Percentiles rank a stretch among this genome's conserved stretches.
These are phyloP conservation scores for Metschnikowia drakensbergensis DNA, from an alignment of 805 yeast genomes.

Conservation along the genomic window DNA sequence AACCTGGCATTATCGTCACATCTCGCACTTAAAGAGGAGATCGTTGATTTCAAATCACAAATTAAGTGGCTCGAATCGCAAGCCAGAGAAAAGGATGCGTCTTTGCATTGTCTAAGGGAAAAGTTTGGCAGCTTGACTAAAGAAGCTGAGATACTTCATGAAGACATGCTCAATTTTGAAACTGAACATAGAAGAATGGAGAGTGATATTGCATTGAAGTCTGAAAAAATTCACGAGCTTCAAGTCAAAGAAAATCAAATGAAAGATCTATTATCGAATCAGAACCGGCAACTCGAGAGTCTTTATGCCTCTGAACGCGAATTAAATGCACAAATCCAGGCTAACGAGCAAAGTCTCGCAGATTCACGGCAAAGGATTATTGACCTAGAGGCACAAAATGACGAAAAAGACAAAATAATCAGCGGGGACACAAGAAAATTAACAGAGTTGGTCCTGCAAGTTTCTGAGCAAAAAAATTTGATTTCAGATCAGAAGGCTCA, in stretches of 20 bases:
- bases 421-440: conserved; percentile 29
- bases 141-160: conserved; percentile 16
- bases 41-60: not conserved
- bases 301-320: not conserved
- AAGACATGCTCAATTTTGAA: conserved; percentile 17
- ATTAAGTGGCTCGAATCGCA: conserved; percentile 13
- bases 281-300: not conserved
- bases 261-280: conserved; percentile 3
- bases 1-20: not conserved
- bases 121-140: conserved; percentile 13
- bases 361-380: conserved; percentile 19
- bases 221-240: conserved; percentile 1
- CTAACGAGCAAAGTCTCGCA: conserved; percentile 4
- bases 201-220: conserved; percentile 6
- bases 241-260: conserved; percentile 8
- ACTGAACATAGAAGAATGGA: conserved; percentile 14
- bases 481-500: conserved; percentile 9
- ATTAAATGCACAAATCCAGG: conserved; percentile 7
- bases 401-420: conserved; percentile 30
- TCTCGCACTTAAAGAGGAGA: not conserved
- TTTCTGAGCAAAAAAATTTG: conserved; percentile 18
- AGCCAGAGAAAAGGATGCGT: conserved; percentile 20
- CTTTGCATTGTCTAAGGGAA: conserved; percentile 19
- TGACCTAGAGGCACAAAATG: conserved; percentile 28
- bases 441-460: conserved; percentile 26